These are phyloP conservation scores for Metschnikowia amazonensis DNA, from an alignment of 805 yeast genomes.

Conservation along the genomic window DNA sequence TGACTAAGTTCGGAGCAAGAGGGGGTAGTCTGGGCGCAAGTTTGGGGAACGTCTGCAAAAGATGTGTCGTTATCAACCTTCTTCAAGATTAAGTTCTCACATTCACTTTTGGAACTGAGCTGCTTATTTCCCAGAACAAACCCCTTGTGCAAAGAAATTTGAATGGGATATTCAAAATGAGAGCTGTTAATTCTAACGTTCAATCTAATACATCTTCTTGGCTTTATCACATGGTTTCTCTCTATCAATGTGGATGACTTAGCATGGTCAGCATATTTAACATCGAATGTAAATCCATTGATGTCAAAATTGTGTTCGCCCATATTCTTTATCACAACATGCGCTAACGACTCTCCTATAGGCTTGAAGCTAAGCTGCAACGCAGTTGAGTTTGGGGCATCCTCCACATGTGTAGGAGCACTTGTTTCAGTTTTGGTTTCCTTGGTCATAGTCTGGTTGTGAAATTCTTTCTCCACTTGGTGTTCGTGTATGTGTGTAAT, in stretches of 20 bases:
- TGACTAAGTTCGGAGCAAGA: neutral
- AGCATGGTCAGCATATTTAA: slow-evolving; percentile 26
- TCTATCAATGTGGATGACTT: slow-evolving; percentile 28
- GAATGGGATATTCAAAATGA: slow-evolving; percentile 34
- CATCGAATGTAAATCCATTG: slow-evolving; percentile 26
- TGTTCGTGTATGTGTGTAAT: neutral
- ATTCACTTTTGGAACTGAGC: neutral
- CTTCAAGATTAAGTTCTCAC: neutral
- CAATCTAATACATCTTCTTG: slow-evolving; percentile 31
- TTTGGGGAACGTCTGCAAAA: neutral
- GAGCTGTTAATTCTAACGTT: slow-evolving; percentile 30
- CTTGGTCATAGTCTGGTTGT: neutral
- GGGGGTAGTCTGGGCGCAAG: neutral
- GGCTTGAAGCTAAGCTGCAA: slow-evolving; percentile 16
- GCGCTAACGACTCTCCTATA: slow-evolving; percentile 30
- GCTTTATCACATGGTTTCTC: slow-evolving; percentile 30
- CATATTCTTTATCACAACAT: slow-evolving; percentile 29
- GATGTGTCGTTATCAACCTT: neutral
- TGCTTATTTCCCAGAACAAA: neutral
- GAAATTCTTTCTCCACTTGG: neutral
- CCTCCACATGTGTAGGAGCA: neutral
- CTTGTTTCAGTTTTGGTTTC: neutral
- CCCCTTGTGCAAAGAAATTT: slow-evolving; percentile 24
- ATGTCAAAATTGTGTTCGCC: slow-evolving; percentile 26
- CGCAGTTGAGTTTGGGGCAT: neutral